phyloP scores from a whole-genome alignment of 768 basidiomycete species.

The Phaeotremella fagi region DNA sequence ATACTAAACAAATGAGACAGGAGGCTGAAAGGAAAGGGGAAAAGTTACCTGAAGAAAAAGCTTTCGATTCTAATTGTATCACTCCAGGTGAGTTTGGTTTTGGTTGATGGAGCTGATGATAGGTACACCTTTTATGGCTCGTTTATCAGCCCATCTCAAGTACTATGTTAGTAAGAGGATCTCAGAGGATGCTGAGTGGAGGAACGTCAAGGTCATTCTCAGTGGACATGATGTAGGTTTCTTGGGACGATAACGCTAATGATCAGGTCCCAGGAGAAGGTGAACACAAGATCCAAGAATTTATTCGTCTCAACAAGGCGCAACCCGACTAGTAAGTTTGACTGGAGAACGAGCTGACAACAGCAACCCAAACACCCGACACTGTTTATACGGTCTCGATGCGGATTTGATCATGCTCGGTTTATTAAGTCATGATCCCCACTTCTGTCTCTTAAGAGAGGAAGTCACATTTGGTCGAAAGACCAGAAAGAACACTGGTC shows the following conservation, averaged over 20 bases:
- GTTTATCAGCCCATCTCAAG: slow-evolving; percentile 80
- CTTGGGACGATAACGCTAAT: neutral
- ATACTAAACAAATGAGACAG: slow-evolving; percentile 77
- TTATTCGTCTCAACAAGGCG: slow-evolving; percentile 87
- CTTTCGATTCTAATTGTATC: slow-evolving; percentile 98
- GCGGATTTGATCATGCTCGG: slow-evolving; percentile 99
- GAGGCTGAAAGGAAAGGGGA: slow-evolving; percentile 86
- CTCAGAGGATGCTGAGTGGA: slow-evolving; percentile 92
- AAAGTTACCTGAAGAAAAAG: slow-evolving; percentile 84
- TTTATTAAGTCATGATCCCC: slow-evolving; percentile 92
- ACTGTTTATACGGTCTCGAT: slow-evolving; percentile 96
- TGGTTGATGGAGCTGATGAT: too few species aligned
- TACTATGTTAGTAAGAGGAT: slow-evolving; percentile 99
- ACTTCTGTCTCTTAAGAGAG: slow-evolving; percentile 94
- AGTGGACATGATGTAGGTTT: slow-evolving; percentile 78
- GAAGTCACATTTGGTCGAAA: slow-evolving; percentile 95
- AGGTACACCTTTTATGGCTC: slow-evolving; percentile 95
- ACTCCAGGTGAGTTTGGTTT: slow-evolving; percentile 78
- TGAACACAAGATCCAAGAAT: slow-evolving; percentile 99
- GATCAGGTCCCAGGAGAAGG: slow-evolving; percentile 80
- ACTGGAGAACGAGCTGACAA: neutral
- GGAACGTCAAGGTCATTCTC: slow-evolving; percentile 81
- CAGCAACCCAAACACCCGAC: slow-evolving; percentile 84
- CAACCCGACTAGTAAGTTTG: slow-evolving; percentile 69
- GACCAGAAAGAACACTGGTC: slow-evolving; percentile 61